Conservation (phyloP, 352 stramenopile species). For the Phytophthora megakarya region DNA sequence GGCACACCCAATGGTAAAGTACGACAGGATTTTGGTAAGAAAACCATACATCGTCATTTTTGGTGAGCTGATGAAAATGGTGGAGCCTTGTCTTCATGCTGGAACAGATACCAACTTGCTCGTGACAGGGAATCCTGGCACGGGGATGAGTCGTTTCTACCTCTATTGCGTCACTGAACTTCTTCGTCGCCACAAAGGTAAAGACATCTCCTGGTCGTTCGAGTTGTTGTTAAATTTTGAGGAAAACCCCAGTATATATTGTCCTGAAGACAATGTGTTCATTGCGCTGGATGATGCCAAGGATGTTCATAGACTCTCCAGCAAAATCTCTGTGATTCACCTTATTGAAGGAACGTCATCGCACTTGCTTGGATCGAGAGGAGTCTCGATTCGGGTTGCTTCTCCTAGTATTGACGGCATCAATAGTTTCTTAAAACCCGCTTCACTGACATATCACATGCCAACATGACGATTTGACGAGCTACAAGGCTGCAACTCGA, state of each 20-base stretch:
- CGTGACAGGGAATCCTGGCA: constrained; percentile 32
- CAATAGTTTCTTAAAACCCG: constrained; percentile 1
- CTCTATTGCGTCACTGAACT: constrained; percentile 34
- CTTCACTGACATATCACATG: constrained; percentile 1
- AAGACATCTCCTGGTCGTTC: constrained; percentile 9
- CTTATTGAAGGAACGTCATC: constrained; percentile 28
- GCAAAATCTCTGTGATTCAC: constrained; percentile 11
- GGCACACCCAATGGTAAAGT: neutral
- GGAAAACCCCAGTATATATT: constrained; percentile 10
- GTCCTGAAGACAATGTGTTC: constrained; percentile 1
- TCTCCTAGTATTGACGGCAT: neutral
- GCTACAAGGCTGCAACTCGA: constrained; percentile 5
- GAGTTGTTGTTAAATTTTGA: constrained; percentile 28
- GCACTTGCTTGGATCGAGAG: constrained; percentile 18
- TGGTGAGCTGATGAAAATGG: neutral
- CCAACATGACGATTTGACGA: constrained; percentile 12
- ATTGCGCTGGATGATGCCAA: neutral
- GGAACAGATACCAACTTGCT: constrained; percentile 1
- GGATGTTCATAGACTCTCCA: constrained; percentile 2
- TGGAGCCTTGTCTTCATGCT: constrained; percentile 2
- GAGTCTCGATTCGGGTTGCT: constrained; percentile 32
- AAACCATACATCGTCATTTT: constrained; percentile 8
- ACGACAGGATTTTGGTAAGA: constrained; percentile 8
- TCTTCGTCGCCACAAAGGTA: neutral
- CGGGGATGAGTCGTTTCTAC: constrained; percentile 32